Evolutionary conservation across 495 filamentous ascomycete genomes (phyloP).

Genomic region (Tuber magnatum): DNA sequence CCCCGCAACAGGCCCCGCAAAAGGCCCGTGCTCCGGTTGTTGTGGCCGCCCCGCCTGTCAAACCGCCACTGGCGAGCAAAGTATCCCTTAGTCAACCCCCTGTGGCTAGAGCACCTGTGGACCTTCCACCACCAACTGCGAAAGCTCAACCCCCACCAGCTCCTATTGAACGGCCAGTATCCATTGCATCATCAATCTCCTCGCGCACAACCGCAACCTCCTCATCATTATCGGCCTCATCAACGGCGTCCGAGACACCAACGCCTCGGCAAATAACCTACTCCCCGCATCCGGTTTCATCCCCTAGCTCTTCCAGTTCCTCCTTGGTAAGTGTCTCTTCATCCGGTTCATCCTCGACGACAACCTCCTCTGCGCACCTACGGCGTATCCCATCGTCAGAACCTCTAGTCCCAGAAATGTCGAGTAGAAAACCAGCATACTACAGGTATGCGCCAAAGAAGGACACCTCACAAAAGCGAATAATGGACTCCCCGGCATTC

Average conservation of each 20-base stretch:
- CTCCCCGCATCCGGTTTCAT: conserved; percentile 9
- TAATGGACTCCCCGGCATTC: conserved; percentile 31
- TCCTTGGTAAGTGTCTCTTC: conserved; percentile 20
- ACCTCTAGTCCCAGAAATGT: conserved; percentile 13
- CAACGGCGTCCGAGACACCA: conserved; percentile 17
- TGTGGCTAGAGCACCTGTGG: conserved; percentile 1
- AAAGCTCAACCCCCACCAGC: conserved; percentile 17
- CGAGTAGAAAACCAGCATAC: conserved; percentile 18
- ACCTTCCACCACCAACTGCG: conserved; percentile 8
- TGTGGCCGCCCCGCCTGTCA: neutral
- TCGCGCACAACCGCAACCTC: conserved; percentile 9
- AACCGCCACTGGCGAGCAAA: neutral
- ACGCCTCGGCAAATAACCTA: conserved; percentile 18
- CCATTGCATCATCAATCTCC: conserved; percentile 20
- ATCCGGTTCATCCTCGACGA: conserved; percentile 13
- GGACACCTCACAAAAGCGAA: conserved; percentile 14
- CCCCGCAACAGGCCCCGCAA: neutral
- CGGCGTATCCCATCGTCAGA: conserved; percentile 10
- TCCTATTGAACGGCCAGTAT: conserved; percentile 16
- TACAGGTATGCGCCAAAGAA: conserved; percentile 22
- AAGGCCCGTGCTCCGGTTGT: neutral
- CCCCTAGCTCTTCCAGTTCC: conserved; percentile 13
- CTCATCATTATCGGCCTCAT: conserved; percentile 10
- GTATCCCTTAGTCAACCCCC: conserved; percentile 2
- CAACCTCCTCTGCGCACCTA: conserved; percentile 16